A percentile compares a stretch with the other conserved stretches of the same genome.
These are phyloP conservation scores for Metarhizium robertsii DNA, from an alignment of 2,329 filamentous ascomycete genomes.

Conservation along the genomic window DNA sequence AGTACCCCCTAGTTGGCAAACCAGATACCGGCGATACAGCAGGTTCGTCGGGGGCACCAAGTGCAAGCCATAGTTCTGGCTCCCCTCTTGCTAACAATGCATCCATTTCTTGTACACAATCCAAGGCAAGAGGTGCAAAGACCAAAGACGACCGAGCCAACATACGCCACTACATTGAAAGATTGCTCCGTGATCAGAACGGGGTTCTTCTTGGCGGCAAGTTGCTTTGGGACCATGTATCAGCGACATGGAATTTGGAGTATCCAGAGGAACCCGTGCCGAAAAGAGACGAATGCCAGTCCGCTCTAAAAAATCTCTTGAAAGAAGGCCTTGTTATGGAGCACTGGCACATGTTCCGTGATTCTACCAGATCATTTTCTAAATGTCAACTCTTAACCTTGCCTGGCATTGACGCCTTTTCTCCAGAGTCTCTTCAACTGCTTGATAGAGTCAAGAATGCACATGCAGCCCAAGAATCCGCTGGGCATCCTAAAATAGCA, in stretches of 20 bases:
- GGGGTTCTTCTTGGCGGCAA: conserved; percentile 44
- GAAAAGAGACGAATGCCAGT: conserved; percentile 27
- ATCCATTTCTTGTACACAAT: not conserved
- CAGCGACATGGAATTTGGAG: conserved; percentile 33
- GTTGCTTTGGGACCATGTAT: conserved; percentile 38
- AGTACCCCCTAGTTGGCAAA: not conserved
- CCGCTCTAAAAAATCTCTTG: conserved; percentile 28
- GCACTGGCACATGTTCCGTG: conserved; percentile 35
- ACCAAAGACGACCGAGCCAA: not conserved
- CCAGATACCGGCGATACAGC: not conserved
- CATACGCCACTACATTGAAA: conserved; percentile 15
- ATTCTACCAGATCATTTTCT: conserved; percentile 29
- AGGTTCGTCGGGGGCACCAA: not conserved
- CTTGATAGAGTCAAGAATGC: conserved; percentile 38
- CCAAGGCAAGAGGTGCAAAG: not conserved
- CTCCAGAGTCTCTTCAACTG: conserved; percentile 29
- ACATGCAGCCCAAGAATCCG: conserved; percentile 18
- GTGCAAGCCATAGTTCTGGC: not conserved
- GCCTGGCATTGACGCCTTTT: conserved; percentile 31
- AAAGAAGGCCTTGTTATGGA: conserved; percentile 25
- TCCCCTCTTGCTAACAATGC: not conserved
- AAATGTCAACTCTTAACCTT: conserved; percentile 36
- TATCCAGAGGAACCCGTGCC: conserved; percentile 32
- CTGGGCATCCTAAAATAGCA: not conserved
- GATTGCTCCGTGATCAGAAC: conserved; percentile 19